Evolutionary conservation across 495 filamentous ascomycete genomes (phyloP), one percentile per base, ranked within the genome.

Genomic region (Chaetomidium leptoderma): DNA sequence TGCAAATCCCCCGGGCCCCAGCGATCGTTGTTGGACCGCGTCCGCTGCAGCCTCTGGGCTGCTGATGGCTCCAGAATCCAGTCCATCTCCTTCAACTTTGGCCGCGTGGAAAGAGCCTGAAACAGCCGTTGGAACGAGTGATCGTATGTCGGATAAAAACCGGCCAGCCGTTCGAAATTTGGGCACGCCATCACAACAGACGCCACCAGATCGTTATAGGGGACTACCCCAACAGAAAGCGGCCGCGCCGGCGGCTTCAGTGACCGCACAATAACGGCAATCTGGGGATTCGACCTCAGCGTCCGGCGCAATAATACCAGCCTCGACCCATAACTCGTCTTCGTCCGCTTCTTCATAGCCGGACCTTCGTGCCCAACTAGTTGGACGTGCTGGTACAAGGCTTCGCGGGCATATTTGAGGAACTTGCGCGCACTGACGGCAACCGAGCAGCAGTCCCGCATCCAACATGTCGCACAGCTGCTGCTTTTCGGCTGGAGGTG

Each of bases 131-230:
- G 85, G 60, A 87, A 91, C 42, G 83, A 77, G 65, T 90, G 86
- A 47, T 83, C 77, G 65, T 90, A 91, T 8, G 81, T 75, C 8
- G 86, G 80, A 64, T 87, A 83, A 60, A 86, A 82, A 3, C 91
- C 90, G 33, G 84, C 70, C 17, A 95, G 72, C 40, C 81, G 76
- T 66, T 95, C 89, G 37, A 97, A 72, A 66, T 93, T 92, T 10
- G 89, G 89, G 66, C 91, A 96, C 6, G 83, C 75, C 86, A 91
- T 91, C 29, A 96, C 82, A 27, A 97, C 72, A 6, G 89, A 90
- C 6, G 90, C 88, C 5, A 92, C 76, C 33, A 88, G 57, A 61
- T 92, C 83, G 30, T 87, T 79, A 59, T 89, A 86, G 51, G 86
- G 79, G 45, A 82, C 80, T 64, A 77, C 57, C 68, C 66, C 79